Percentiles rank a stretch among this genome's conserved stretches.
Evolutionary conservation across 2,329 filamentous ascomycete genomes (phyloP).

Genomic region (Trichoderma asperellum): DNA sequence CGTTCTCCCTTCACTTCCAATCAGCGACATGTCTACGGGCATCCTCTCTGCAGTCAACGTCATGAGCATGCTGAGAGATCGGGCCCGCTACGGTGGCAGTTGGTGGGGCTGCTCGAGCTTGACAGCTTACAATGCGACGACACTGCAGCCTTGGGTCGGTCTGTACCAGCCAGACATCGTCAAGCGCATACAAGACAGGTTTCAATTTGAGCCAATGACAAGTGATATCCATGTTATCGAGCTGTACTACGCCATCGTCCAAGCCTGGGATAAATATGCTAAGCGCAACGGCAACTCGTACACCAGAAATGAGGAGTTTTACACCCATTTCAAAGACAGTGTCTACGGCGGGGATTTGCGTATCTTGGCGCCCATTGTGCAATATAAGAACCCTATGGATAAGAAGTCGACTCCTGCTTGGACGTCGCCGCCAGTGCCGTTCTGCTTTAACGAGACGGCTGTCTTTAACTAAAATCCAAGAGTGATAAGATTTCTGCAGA

Average conservation of each 20-base stretch:
- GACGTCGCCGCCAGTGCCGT: neutral
- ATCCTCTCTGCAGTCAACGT: neutral
- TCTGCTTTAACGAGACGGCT: neutral
- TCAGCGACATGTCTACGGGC: neutral
- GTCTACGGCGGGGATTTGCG: neutral
- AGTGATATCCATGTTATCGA: neutral
- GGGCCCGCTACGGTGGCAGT: neutral
- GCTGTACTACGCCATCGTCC: neutral
- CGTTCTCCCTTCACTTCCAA: neutral
- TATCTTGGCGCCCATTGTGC: neutral
- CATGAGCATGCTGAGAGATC: neutral
- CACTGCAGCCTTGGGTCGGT: neutral
- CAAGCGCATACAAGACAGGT: neutral
- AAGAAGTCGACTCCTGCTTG: neutral
- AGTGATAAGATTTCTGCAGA: too few species aligned
- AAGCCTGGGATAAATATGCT: neutral
- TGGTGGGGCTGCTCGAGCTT: neutral
- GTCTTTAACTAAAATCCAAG: neutral
- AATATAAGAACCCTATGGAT: neutral
- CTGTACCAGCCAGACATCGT: neutral
- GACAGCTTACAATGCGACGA: neutral
- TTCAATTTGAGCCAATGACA: neutral
- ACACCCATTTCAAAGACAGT: neutral
- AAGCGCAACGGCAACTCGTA: neutral
- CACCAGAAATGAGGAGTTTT: neutral